Base-by-base conservation (phyloP, 2,329 filamentous ascomycete species). In the Aciculosporium take region DNA sequence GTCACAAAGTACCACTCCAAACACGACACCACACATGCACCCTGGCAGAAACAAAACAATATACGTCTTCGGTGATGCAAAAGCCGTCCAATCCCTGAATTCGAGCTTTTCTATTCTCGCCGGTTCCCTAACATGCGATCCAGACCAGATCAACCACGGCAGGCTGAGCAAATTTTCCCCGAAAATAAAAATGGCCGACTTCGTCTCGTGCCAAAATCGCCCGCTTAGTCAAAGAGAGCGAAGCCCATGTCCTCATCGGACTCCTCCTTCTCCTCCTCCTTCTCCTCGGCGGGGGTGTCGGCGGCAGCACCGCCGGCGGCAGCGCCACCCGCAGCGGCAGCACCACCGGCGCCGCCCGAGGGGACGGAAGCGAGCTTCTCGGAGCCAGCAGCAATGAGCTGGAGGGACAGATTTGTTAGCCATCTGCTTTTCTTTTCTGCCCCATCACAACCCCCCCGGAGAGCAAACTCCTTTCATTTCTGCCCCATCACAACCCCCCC, bases 341-440 rank as follows among this genome's bases (percentile, higher is more conserved):
- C 84, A 67, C 74, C 84, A 63, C 79, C 86, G 61, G 72, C 76
- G 67, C 88, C 88, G 60, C 88, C 91, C 60, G 84, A 86, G 68
- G 91, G 88, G 62, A 98, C 89, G 69, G 89, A 95, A 58, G 91
- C 91, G 60, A 98, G 86, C 81, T 98, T 98, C 68, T 72, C 61
- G 53, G 84, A 79, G 63, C 91, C 91, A 69, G 88, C 78, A 58
- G 84, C 58, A 67, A 98, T 95, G 69, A 98, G 73, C 91, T 96
- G 30, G 56, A 49, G 36, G 4, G 17, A 20, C 2, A 4, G 4
- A 42, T 46, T 57, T 43, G 57, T 54, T 36, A 45, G 18, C 20
- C 32, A 5, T 12, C 42, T 15, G 10, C 2, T 4, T 17, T 2
- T 9, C 7, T 3, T 25, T 18, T 15, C 3, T 28, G 8, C 1